A percentile compares a stretch with the other conserved stretches of the same genome.
phyloP scores from a whole-genome alignment of 495 filamentous ascomycete species.

The Daldinia loculata region DNA sequence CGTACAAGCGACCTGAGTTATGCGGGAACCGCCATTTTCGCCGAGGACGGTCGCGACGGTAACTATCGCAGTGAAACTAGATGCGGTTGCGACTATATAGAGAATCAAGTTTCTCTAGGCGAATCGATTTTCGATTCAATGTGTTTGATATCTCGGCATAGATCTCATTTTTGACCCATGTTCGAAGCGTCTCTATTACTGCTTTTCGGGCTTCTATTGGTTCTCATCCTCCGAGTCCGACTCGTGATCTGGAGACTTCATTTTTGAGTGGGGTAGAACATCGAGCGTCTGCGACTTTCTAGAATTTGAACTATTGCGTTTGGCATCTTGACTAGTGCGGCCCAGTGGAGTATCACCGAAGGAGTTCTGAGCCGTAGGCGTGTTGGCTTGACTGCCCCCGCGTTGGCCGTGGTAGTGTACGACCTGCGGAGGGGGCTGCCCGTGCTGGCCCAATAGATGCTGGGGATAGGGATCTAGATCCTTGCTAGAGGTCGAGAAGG shows the following conservation, averaged over 20 bases:
- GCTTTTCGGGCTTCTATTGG: slow-evolving; percentile 16
- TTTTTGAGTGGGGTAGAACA: slow-evolving; percentile 51
- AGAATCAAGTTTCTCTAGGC: slow-evolving; percentile 1
- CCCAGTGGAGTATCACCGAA: slow-evolving; percentile 49
- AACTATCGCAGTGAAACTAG: not conserved
- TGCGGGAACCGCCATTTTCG: too few relatives aligned
- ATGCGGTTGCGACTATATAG: slow-evolving; percentile 5
- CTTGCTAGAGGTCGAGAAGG: slow-evolving; percentile 78
- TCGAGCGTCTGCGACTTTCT: slow-evolving; percentile 45
- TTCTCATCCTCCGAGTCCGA: slow-evolving; percentile 24
- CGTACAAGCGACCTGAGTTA: not conserved
- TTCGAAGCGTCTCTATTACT: not conserved
- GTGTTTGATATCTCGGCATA: not conserved
- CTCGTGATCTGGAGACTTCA: slow-evolving; percentile 40
- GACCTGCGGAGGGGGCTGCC: slow-evolving; percentile 68
- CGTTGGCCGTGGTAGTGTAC: slow-evolving; percentile 68
- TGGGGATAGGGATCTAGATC: slow-evolving; percentile 77
- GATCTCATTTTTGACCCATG: not conserved
- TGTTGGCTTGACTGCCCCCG: slow-evolving; percentile 68
- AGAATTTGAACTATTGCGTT: slow-evolving; percentile 45
- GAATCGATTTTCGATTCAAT: not conserved
- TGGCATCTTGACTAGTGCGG: slow-evolving; percentile 53
- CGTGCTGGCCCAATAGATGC: slow-evolving; percentile 66
- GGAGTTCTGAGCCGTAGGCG: slow-evolving; percentile 59
- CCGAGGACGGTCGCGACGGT: not conserved